Conservation (phyloP, 345 rosid species). For the Melastoma malabathricum region DNA sequence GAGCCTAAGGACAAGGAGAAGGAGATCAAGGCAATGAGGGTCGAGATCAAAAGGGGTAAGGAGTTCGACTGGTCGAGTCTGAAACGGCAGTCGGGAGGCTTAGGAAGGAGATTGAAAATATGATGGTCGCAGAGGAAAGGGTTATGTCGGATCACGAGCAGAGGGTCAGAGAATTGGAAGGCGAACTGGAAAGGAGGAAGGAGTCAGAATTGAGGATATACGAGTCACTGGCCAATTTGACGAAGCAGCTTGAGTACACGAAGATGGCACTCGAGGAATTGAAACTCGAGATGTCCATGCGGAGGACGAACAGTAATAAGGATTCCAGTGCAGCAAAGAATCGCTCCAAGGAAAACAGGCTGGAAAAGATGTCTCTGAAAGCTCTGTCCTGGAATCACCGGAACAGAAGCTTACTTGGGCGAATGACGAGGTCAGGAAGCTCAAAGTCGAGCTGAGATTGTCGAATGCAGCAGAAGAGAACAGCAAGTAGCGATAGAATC, state of each 20-base stretch:
- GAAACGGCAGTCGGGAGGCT: constrained; percentile 19
- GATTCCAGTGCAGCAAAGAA: constrained; percentile 9
- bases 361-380: constrained; percentile 11
- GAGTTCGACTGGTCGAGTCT: constrained; percentile 20
- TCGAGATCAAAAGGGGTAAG: constrained; percentile 17
- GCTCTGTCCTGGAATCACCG: constrained; percentile 14
- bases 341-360: constrained; percentile 10
- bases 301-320: constrained; percentile 6
- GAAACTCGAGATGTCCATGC: constrained; percentile 18
- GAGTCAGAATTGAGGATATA: constrained; percentile 22
- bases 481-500: constrained; percentile 58
- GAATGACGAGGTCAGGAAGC: constrained; percentile 21
- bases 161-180: constrained; percentile 32
- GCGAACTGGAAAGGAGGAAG: constrained; percentile 26
- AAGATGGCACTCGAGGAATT: constrained; percentile 36
- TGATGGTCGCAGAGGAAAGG: constrained; percentile 15
- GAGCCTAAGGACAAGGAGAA: constrained; percentile 25
- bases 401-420: constrained; percentile 16
- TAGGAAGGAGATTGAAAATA: constrained; percentile 12
- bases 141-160: constrained; percentile 5
- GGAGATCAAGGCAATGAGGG: constrained; percentile 20
- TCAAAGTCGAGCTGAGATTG: constrained; percentile 33
- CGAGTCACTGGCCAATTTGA: constrained; percentile 24
- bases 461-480: constrained; percentile 56
- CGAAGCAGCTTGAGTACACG: constrained; percentile 33